Evolutionary conservation across 305 asterid genomes (phyloP), one percentile per base, ranked within the genome.

Genomic region (Fraxinus xanthoxyloides): DNA sequence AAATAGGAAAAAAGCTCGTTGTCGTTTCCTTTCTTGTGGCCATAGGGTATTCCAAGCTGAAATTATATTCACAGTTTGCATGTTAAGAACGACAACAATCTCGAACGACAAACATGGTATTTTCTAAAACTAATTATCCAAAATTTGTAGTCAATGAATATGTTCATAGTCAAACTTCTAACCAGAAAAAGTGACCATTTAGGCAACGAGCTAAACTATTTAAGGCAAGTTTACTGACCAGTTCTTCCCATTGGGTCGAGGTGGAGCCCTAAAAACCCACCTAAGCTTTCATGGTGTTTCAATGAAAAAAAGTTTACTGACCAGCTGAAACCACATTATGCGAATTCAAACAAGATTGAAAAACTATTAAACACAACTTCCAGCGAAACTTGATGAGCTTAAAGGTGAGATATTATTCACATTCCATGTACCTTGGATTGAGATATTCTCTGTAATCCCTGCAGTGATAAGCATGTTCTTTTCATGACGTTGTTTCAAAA

Each of bases 1-100:
- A n/a, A 96, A 96, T 15, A 96, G 95, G 88, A 96, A 96, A 83
- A 96, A 94, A 0, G 99, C 93, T 77, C 98, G 89, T 79, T 96
- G 99, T 75, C 99, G 86, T 86, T 96, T 96, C 88, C 98, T 89
- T 88, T 96, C 98, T 81, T 83, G 92, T 1, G 99, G 98, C 99
- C 99, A 96, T 32, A 96, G 98, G 7, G 98, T 89, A 54, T 94
- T 91, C 99, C 99, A 96, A 51, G 99, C 99, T 96, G 92, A 78
- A 32, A 82, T 43, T 79, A 72, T 6, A 36, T 73, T 32, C 34
- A 76, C n/a, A 78, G 30, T 59, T 87, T 83, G 69, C 26, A 21
- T 6, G 24, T 72, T 31, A 69, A 32, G 82, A 17, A 36, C 4
- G 48, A 38, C 69, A 23, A 23, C 23, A 28, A 43, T 70, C 46